phyloP scores from a whole-genome alignment of 2,329 filamentous ascomycete species.

The Cytospora mali region DNA sequence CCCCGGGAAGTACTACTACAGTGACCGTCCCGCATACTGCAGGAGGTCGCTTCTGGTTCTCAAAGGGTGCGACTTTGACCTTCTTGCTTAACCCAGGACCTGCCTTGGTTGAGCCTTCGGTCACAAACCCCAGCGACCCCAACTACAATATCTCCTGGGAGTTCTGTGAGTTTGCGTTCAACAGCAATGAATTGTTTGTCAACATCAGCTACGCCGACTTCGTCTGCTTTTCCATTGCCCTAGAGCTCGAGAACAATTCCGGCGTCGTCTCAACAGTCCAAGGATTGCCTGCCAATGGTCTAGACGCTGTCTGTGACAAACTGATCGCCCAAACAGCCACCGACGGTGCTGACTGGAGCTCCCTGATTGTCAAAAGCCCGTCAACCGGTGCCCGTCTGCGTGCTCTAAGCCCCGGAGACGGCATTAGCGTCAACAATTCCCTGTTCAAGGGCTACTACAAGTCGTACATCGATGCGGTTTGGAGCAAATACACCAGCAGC shows the following conservation, averaged over 20 bases:
- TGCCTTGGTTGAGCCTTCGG: conserved; percentile 73
- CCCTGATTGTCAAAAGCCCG: conserved; percentile 49
- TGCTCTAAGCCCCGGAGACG: conserved; percentile 57
- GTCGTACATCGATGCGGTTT: conserved; percentile 54
- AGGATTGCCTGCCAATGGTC: conserved; percentile 52
- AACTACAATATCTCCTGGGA: conserved; percentile 66
- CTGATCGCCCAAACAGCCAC: conserved; percentile 48
- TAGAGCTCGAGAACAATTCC: conserved; percentile 52
- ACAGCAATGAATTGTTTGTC: conserved; percentile 61
- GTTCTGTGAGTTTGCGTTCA: conserved; percentile 72
- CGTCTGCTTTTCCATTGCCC: conserved; percentile 64
- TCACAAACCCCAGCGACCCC: conserved; percentile 65
- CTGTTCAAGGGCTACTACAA: conserved; percentile 56
- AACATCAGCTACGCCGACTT: conserved; percentile 80
- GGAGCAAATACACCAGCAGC: conserved; percentile 48
- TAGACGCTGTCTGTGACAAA: conserved; percentile 47
- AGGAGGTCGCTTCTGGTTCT: conserved; percentile 74
- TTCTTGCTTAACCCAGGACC: conserved; percentile 71
- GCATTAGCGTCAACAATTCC: conserved; percentile 44
- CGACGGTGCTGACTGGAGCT: conserved; percentile 55
- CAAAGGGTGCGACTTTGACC: conserved; percentile 59
- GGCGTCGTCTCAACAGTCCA: conserved; percentile 49
- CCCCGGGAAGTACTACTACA: conserved; percentile 59
- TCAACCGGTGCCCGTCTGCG: conserved; percentile 44
- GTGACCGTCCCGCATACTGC: conserved; percentile 70